These are phyloP conservation scores for Starmerella floricola DNA, from an alignment of 805 yeast genomes.

Conservation along the genomic window DNA sequence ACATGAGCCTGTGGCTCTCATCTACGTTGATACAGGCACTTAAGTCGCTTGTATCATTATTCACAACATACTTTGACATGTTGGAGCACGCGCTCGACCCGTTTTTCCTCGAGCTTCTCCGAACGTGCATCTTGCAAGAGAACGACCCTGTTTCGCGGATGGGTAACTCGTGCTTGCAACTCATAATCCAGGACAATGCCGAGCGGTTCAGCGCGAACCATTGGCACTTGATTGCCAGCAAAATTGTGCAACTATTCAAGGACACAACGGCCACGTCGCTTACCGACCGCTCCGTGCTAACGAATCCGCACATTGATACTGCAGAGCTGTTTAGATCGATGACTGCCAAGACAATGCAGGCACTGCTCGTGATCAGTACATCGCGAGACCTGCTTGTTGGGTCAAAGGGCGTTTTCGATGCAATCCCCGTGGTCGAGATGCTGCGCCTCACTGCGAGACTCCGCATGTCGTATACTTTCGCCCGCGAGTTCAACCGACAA, in stretches of 20 bases:
- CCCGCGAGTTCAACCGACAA: constrained; percentile 78
- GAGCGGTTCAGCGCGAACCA: constrained; percentile 49
- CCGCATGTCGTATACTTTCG: constrained; percentile 63
- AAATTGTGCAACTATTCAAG: constrained; percentile 59
- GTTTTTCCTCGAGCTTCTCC: constrained; percentile 63
- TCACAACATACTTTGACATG: constrained; percentile 68
- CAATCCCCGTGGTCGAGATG: constrained; percentile 56
- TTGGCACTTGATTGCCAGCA: constrained; percentile 59
- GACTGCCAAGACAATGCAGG: constrained; percentile 85
- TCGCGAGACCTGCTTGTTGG: constrained; percentile 63
- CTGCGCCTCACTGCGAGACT: constrained; percentile 48
- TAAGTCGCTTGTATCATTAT: constrained; percentile 71
- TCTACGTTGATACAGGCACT: constrained; percentile 93
- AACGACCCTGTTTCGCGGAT: constrained; percentile 93
- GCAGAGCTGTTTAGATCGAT: constrained; percentile 51
- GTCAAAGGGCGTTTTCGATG: constrained; percentile 43
- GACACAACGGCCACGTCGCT: constrained; percentile 79
- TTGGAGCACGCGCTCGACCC: constrained; percentile 66
- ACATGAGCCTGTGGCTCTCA: constrained; percentile 87
- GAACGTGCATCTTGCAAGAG: constrained; percentile 88
- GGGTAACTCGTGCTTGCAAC: constrained; percentile 80
- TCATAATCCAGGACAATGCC: constrained; percentile 64
- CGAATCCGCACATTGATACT: constrained; percentile 28
- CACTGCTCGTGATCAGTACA: constrained; percentile 75
- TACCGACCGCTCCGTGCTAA: constrained; percentile 32